Conservation (phyloP, 257 asterid genomes). For the Fraxinus quadrangulata region DNA sequence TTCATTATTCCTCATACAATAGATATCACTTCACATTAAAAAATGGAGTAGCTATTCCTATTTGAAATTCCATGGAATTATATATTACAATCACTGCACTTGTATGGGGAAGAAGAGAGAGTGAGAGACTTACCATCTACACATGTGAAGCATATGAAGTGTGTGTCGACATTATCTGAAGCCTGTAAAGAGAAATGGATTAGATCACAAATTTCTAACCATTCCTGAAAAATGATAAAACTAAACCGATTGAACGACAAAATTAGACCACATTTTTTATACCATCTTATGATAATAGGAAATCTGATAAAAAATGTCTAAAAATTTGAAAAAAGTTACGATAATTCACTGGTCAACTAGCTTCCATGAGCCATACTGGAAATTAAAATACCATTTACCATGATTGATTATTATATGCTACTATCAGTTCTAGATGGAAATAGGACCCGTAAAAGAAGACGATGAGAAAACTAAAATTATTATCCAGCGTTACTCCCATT, state of each 20-base stretch:
- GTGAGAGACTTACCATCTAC: slow-evolving; percentile 50
- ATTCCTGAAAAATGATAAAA: neutral
- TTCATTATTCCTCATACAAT: neutral
- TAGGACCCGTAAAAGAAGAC: neutral
- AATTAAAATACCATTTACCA: neutral
- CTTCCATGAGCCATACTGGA: slow-evolving; percentile 5
- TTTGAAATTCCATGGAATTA: neutral
- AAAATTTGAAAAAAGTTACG: neutral
- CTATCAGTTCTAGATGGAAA: neutral
- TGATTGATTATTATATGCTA: neutral
- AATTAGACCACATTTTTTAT: neutral
- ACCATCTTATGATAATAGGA: neutral
- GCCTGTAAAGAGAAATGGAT: slow-evolving; percentile 58
- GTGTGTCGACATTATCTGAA: slow-evolving; percentile 66
- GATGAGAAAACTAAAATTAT: slow-evolving; percentile 1
- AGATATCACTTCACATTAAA: neutral
- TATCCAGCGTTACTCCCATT: neutral
- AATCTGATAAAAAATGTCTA: neutral
- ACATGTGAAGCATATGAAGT: slow-evolving; percentile 82
- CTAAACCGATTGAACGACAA: slow-evolving; percentile 6
- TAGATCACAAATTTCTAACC: slow-evolving; percentile 7
- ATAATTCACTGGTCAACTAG: neutral
- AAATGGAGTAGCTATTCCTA: neutral
- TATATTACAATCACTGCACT: neutral
- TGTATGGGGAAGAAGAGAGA: slow-evolving; percentile 9